Evolutionary conservation across 2,329 filamentous ascomycete species (phyloP).

Genomic region (Fusarium ambrosium): DNA sequence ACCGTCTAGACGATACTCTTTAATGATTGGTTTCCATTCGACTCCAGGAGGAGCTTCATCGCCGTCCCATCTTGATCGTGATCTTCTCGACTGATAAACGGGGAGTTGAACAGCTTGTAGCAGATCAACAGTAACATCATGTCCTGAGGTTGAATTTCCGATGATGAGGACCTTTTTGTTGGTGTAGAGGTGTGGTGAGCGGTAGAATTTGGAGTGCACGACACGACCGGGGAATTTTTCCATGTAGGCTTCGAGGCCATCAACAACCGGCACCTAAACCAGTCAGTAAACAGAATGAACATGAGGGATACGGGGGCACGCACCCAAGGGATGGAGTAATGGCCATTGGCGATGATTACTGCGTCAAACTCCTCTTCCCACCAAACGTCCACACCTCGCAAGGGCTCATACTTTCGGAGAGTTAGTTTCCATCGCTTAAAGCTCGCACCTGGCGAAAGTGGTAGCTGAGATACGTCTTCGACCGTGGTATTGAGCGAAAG

Average conservation of each 20-base stretch:
- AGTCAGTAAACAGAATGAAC: background rate
- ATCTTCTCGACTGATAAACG: conserved; percentile 66
- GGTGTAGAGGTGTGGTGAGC: conserved; percentile 52
- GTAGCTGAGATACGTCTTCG: conserved; percentile 59
- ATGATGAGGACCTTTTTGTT: conserved; percentile 55
- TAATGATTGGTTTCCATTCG: conserved; percentile 67
- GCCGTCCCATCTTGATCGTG: conserved; percentile 65
- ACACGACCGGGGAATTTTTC: conserved; percentile 56
- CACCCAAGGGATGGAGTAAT: conserved; percentile 62
- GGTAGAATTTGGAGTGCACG: conserved; percentile 62
- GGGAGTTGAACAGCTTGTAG: conserved; percentile 55
- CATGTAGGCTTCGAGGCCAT: conserved; percentile 58
- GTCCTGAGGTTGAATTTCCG: conserved; percentile 61
- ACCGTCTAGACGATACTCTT: conserved; percentile 57
- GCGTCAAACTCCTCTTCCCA: conserved; percentile 66
- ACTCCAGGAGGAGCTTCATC: conserved; percentile 60
- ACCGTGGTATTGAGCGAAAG: conserved; percentile 66
- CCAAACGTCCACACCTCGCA: conserved; percentile 63
- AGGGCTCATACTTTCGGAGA: conserved; percentile 60
- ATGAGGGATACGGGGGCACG: background rate
- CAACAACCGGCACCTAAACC: conserved; percentile 59
- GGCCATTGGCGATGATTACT: conserved; percentile 59
- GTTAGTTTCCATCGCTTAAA: conserved; percentile 61
- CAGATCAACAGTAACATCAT: conserved; percentile 57
- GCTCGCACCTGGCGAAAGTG: background rate